A percentile compares a stretch with the other conserved stretches of the same genome.
These are phyloP conservation scores for Mycena epipterygia DNA, from an alignment of 768 basidiomycete species.

Conservation along the genomic window DNA sequence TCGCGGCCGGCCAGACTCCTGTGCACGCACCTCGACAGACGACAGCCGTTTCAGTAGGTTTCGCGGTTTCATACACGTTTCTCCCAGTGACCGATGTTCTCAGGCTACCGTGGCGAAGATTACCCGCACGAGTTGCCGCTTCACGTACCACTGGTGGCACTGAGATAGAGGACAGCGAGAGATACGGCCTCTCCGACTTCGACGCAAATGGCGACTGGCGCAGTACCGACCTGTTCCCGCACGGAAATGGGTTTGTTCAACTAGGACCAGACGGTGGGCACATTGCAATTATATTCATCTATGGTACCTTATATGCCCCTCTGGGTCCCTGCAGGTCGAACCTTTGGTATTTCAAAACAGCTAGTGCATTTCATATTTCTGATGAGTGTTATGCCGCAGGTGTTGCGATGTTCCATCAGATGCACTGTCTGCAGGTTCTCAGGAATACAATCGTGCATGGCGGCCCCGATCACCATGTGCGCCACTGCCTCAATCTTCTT, in stretches of 20 bases:
- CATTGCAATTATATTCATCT: too few species aligned
- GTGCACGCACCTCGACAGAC: neutral
- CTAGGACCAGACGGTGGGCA: constrained; percentile 29
- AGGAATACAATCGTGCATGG: constrained; percentile 40
- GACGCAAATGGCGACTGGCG: constrained; percentile 36
- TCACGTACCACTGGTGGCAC: constrained; percentile 21
- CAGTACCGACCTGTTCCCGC: constrained; percentile 31
- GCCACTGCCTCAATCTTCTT: constrained; percentile 50
- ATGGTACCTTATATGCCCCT: neutral
- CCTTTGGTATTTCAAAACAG: constrained; percentile 26
- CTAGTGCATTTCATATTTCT: too few species aligned
- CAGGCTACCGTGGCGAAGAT: constrained; percentile 35
- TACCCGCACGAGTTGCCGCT: constrained; percentile 33
- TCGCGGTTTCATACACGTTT: neutral
- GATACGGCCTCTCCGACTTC: constrained; percentile 29
- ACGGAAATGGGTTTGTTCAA: constrained; percentile 33
- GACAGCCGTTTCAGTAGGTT: constrained; percentile 34
- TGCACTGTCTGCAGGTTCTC: constrained; percentile 48
- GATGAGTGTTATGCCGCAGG: too few species aligned
- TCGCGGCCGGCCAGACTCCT: constrained; percentile 8
- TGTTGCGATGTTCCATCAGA: too few species aligned
- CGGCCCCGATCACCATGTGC: constrained; percentile 37
- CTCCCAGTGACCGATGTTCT: too few species aligned
- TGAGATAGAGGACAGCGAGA: constrained; percentile 33
- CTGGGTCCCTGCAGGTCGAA: constrained; percentile 2